Base-by-base conservation (phyloP, 148 eudicot species). In the Rhododendron molle region DNA sequence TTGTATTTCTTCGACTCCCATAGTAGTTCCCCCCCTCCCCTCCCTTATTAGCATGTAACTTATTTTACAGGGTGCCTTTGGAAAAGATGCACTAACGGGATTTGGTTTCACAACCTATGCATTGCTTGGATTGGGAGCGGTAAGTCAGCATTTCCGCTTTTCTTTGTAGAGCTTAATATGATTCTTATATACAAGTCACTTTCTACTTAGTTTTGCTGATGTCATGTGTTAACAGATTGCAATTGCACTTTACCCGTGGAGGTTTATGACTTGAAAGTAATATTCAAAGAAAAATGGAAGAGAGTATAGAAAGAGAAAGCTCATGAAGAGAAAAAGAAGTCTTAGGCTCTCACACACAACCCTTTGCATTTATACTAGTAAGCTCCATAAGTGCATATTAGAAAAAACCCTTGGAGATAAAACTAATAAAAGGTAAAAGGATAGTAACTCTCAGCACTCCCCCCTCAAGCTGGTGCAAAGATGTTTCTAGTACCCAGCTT, bases 51-150 rank as follows among this genome's bases (percentile, higher is more conserved):
- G 18, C 78, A 7, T 36, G 78, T 32, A 10, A 36, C 76, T 82
- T 62, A 6, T 36, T 85, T 88, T 76, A 83, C 92, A 97, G 99
- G 99, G 98, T 84, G 98, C 98, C 89, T 97, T 92, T 80, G 98
- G 98, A 47, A 97, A 94, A 88, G 88, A 84, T 86, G 94, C 96
- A 11, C 92, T 97, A 8, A 43, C 91, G 84, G 94, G 94, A 86
- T 93, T 91, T 87, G 98, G 98, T 73, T 91, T 97, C 94, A 89
- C 96, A 52, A 97, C 98, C 14, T 97, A 97, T 81, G 78, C 93
- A 84, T 85, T 97, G 87, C 95, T 97, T 49, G 99, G 99, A 20
- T 83, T 97, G 80, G 99, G 99, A 86, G 98, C 93, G 94, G 99
- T 97, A 95, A 81, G 93, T 52, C 81, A 21, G 16, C 38, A 46